Evolutionary conservation across 495 filamentous ascomycete species (phyloP), one percentile per base, ranked within the genome.

Genomic region (Xylaria bambusicola): DNA sequence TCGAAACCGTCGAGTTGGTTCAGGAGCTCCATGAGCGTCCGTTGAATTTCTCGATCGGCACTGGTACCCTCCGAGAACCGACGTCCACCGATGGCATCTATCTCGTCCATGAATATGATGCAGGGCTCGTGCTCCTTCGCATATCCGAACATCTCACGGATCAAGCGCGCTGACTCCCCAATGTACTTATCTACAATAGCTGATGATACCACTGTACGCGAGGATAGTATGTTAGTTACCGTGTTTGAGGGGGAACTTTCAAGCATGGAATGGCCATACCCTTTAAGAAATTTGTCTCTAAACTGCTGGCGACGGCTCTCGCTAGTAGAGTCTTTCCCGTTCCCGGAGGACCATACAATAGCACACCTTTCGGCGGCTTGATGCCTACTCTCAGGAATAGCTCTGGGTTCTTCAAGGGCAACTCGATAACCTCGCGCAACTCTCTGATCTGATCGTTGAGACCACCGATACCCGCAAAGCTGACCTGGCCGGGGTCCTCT

Each of bases 21-120:
- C 59, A 99, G 88, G 27, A 99, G 82, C 71, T 99, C 95, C 95
- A 99, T 99, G 61, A 99, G 81, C 38, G 95, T 99, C 59, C 95
- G 90, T 79, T 99, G 95, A 65, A 99, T 99, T 74, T 99, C 95
- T 64, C 95, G 88, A 78, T 99, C 95, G 23, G 95, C 95, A 31
- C 91, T 96, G 56, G 95, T 99, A 64, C 95, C 95, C 73, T 99
- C 95, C n/a, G 90, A 95, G 69, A 99, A 99, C 63, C 95, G 84
- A 66, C 95, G 86, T 54, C 95, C 95, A 71, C 95, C 95, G 70
- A 99, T 99, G 66, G 95, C 95, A 70, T 99, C 95, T 73, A 99
- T 99, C 73, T 99, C 95, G 80, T 99, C 95, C 95, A 99, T 99
- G 85, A 99, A 99, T 76, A 99, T 99, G 71, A 99, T 98, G 74